Percentiles rank a stretch among this genome's conserved stretches.
Conservation (phyloP, 208 protist genomes). For the Trypanosoma caninum region DNA sequence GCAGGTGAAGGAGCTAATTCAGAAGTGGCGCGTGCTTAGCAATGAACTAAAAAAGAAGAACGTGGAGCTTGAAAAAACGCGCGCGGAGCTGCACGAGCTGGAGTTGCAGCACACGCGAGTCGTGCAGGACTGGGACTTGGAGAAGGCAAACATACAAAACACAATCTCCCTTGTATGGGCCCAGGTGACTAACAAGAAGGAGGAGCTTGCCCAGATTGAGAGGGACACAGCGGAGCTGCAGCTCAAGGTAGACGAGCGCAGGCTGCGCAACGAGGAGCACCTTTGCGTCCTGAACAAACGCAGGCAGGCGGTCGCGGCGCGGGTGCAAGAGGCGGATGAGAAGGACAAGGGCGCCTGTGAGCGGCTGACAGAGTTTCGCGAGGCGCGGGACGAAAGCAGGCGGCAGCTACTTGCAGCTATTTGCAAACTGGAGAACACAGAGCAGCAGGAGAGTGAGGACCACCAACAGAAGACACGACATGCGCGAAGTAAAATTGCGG, state of each 20-base stretch:
- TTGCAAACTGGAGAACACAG: slow-evolving; percentile 40
- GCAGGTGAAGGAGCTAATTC: slow-evolving; percentile 67
- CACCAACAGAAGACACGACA: slow-evolving; percentile 46
- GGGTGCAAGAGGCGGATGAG: slow-evolving; percentile 42
- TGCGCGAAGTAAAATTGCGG: slow-evolving; percentile 41
- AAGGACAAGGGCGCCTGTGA: slow-evolving; percentile 50
- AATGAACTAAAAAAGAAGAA: slow-evolving; percentile 45
- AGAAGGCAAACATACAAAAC: slow-evolving; percentile 72
- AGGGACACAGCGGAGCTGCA: slow-evolving; percentile 51
- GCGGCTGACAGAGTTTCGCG: slow-evolving; percentile 41
- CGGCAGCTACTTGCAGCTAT: slow-evolving; percentile 44
- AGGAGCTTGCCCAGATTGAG: slow-evolving; percentile 62
- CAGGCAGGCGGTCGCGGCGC: slow-evolving; percentile 30
- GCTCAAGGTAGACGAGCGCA: slow-evolving; percentile 67
- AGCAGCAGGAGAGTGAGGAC: slow-evolving; percentile 39
- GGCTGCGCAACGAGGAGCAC: slow-evolving; percentile 68
- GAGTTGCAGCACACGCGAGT: slow-evolving; percentile 49
- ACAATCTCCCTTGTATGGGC: slow-evolving; percentile 62
- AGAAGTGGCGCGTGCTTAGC: slow-evolving; percentile 63
- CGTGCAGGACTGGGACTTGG: slow-evolving; percentile 69
- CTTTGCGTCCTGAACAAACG: slow-evolving; percentile 47
- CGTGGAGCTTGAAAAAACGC: slow-evolving; percentile 42
- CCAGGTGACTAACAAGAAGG: slow-evolving; percentile 59
- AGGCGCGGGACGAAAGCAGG: slow-evolving; percentile 44
- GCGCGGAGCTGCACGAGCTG: slow-evolving; percentile 36